Evolutionary conservation across 2,329 filamentous ascomycete species (phyloP), one percentile per base, ranked within the genome.

Genomic region (Colletotrichum lupini): DNA sequence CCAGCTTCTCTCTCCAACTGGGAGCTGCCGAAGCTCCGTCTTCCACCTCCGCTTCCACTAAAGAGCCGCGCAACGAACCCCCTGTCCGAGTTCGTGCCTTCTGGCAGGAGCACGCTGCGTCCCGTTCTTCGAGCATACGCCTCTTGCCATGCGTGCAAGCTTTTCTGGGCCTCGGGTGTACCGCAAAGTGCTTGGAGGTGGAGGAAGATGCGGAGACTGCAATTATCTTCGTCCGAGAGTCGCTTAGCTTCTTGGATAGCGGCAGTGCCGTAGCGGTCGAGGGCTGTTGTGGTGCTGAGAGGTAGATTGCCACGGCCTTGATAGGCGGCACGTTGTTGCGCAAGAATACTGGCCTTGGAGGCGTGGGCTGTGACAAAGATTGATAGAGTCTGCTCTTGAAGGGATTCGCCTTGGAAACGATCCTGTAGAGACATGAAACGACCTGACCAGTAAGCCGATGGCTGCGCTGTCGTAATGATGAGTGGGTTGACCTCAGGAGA

Each of bases 391-490:
- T 58, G 52, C 14, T 60, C 60, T 53, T 71, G 70, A 22, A 75
- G 61, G 5, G 55, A 76, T 75, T 88, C 86, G 71, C 81, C 85
- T 32, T 68, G 72, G 26, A 87, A 85, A n/a, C 84, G 85, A 80
- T 92, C 90, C 63, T 88, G 84, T 0, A 92, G 80, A 2, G 88
- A 82, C 63, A 86, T 82, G 77, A 92, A 92, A 52, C 91, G 88
- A 22, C 91, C 91, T 12, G 86, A 83, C 91, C 91, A 93, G 79
- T 91, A 92, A 3, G 83, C 80, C 2, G 86, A 84, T 6, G 85
- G 81, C 76, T 88, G 85, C 2, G 87, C 84, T 0, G 78, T 81
- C 63, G 79, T 78, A 16, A 90, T 79, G 2, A 80, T 78, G 55
- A 49, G 6, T 14, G 58, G 68, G 12, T 74, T 74, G 14, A 30